phyloP scores from a whole-genome alignment of 2,329 filamentous ascomycete species.

The Ascochyta viciae-villosae region DNA sequence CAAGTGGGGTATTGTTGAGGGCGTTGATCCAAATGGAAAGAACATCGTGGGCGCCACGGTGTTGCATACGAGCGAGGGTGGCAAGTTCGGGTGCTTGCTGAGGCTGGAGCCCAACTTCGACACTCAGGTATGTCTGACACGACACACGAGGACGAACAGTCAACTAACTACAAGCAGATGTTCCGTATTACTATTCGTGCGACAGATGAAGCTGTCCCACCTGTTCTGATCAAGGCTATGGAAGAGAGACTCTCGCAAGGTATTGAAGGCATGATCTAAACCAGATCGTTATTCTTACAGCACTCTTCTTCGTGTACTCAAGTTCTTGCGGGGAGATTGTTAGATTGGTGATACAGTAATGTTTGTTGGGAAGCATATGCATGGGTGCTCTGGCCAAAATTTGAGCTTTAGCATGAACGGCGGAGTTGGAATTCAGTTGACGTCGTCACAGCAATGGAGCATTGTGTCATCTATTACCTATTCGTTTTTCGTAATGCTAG shows the following conservation, averaged over 20 bases:
- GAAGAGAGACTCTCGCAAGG: constrained; percentile 76
- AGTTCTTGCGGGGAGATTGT: neutral
- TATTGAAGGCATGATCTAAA: constrained; percentile 43
- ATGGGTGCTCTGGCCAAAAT: constrained; percentile 10
- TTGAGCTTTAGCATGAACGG: constrained; percentile 3
- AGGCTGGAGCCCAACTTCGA: constrained; percentile 93
- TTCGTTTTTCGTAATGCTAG: neutral
- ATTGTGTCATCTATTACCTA: neutral
- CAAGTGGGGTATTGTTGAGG: constrained; percentile 83
- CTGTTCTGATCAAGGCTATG: constrained; percentile 83
- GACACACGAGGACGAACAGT: neutral
- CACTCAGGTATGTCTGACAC: constrained; percentile 75
- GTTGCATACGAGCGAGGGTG: constrained; percentile 78
- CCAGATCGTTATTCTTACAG: neutral
- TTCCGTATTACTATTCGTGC: constrained; percentile 92
- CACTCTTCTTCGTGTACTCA: constrained; percentile 7
- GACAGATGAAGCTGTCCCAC: constrained; percentile 88
- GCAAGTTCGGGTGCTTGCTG: constrained; percentile 94
- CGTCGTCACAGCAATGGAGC: constrained; percentile 3
- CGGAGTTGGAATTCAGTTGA: constrained; percentile 2
- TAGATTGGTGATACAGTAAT: constrained; percentile 21
- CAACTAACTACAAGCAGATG: constrained; percentile 69
- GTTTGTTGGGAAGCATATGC: constrained; percentile 21
- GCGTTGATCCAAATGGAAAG: constrained; percentile 89
- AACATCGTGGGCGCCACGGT: constrained; percentile 94